These are phyloP conservation scores for Debaryomycetaceae sp. DNA, from an alignment of 1,139 yeast genomes.

Conservation along the genomic window DNA sequence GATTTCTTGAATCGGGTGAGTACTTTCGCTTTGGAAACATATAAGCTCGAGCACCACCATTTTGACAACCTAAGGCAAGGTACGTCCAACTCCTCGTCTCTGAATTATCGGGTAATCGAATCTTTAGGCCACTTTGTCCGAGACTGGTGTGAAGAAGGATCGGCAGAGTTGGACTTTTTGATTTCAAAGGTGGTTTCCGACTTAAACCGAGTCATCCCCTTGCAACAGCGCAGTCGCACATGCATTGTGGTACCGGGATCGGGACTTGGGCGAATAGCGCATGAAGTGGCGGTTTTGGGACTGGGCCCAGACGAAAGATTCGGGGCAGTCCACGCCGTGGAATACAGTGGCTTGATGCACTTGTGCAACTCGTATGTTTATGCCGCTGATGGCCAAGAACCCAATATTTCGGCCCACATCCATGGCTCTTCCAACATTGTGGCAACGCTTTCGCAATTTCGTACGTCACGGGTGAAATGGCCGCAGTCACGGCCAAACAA, in stretches of 20 bases:
- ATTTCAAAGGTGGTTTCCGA: slow-evolving; percentile 41
- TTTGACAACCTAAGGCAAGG: slow-evolving; percentile 28
- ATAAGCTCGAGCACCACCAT: slow-evolving; percentile 36
- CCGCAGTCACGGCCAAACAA: slow-evolving; percentile 37
- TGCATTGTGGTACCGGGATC: slow-evolving; percentile 71
- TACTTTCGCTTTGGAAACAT: slow-evolving; percentile 29
- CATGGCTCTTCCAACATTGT: slow-evolving; percentile 73
- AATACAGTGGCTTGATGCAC: slow-evolving; percentile 69
- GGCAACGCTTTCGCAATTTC: slow-evolving; percentile 46
- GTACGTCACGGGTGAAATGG: slow-evolving; percentile 38
- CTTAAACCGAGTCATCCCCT: slow-evolving; percentile 24
- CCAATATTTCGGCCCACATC: slow-evolving; percentile 54
- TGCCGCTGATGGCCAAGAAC: slow-evolving; percentile 10
- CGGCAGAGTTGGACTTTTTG: slow-evolving; percentile 49
- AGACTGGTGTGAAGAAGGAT: slow-evolving; percentile 57
- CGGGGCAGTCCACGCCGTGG: slow-evolving; percentile 61
- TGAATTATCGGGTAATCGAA: slow-evolving; percentile 61
- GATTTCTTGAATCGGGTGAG: slow-evolving; percentile 42
- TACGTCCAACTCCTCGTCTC: slow-evolving; percentile 21
- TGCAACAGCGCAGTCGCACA: slow-evolving; percentile 27
- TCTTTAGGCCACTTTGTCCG: slow-evolving; percentile 68
- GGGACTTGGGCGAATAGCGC: slow-evolving; percentile 71
- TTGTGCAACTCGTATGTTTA: slow-evolving; percentile 57
- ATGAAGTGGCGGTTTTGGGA: slow-evolving; percentile 46
- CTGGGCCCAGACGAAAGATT: slow-evolving; percentile 13